Evolutionary conservation across 495 filamentous ascomycete genomes (phyloP).

Genomic region (Penicillium angulare): DNA sequence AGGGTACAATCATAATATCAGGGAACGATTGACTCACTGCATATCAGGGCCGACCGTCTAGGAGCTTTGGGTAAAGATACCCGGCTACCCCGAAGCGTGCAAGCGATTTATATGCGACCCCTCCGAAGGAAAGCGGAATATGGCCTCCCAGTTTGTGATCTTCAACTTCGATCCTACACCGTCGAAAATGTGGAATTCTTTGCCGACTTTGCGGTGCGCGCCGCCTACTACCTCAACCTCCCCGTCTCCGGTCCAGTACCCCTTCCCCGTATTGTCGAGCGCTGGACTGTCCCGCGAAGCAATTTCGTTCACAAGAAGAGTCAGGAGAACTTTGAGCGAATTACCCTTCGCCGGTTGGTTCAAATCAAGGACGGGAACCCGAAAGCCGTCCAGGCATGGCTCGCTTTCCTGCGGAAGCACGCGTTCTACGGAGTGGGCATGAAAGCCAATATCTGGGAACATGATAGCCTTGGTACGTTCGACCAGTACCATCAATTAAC

Average conservation of each 20-base stretch:
- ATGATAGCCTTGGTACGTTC: conserved; percentile 63
- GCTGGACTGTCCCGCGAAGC: conserved; percentile 90
- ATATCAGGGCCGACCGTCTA: conserved; percentile 38
- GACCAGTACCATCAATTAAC: background rate
- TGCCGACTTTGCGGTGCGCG: conserved; percentile 89
- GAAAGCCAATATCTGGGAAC: conserved; percentile 97
- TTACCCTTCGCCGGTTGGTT: conserved; percentile 81
- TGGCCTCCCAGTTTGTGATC: conserved; percentile 80
- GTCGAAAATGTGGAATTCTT: conserved; percentile 92
- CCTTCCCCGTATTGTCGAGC: conserved; percentile 79
- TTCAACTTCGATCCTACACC: conserved; percentile 90
- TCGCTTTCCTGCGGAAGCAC: conserved; percentile 87
- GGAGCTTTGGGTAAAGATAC: conserved; percentile 34
- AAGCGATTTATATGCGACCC: conserved; percentile 82
- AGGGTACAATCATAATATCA: background rate
- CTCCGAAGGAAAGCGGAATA: conserved; percentile 70
- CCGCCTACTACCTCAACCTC: conserved; percentile 89
- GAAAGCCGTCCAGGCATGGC: conserved; percentile 83
- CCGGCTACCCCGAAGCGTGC: conserved; percentile 70
- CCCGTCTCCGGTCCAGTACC: conserved; percentile 85
- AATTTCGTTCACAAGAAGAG: conserved; percentile 95
- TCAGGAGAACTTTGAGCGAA: conserved; percentile 95
- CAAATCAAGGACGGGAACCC: conserved; percentile 92
- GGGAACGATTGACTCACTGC: background rate
- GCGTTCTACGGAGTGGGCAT: conserved; percentile 93